These are phyloP conservation scores for Esteya vermicola DNA, from an alignment of 2,329 filamentous ascomycete genomes.

Conservation along the genomic window DNA sequence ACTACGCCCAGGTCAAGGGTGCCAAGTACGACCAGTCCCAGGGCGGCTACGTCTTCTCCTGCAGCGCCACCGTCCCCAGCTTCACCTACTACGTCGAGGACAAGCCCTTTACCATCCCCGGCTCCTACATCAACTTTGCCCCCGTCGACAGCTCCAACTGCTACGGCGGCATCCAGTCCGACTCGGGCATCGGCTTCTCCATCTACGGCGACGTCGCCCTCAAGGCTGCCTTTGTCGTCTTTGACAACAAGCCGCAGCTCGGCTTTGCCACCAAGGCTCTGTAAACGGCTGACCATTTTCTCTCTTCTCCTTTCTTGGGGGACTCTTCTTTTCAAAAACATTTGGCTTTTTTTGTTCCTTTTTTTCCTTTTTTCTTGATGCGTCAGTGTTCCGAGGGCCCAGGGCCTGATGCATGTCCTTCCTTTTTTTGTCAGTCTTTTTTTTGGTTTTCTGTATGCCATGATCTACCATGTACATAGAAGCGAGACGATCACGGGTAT, in stretches of 20 bases:
- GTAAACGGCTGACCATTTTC: not conserved
- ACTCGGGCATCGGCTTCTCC: slow-evolving; percentile 11
- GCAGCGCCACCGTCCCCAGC: slow-evolving; percentile 29
- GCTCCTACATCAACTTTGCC: slow-evolving; percentile 34
- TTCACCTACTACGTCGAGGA: slow-evolving; percentile 33
- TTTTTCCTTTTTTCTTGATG: not conserved
- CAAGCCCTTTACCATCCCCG: slow-evolving; percentile 32
- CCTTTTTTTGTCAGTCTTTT: too few relatives aligned
- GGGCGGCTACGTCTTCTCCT: slow-evolving; percentile 39
- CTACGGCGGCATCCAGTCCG: slow-evolving; percentile 50
- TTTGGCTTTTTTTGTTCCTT: not conserved
- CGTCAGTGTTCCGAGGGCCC: not conserved
- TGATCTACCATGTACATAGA: too few relatives aligned
- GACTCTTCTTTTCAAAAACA: not conserved
- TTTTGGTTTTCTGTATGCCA: too few relatives aligned
- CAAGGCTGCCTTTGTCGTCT: slow-evolving; percentile 15
- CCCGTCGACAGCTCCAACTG: slow-evolving; percentile 29
- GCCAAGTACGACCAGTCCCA: slow-evolving; percentile 21
- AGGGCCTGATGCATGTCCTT: too few relatives aligned
- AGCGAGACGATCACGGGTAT: too few relatives aligned
- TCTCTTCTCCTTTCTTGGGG: not conserved
- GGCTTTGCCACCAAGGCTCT: slow-evolving; percentile 13
- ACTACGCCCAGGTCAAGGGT: slow-evolving; percentile 33
- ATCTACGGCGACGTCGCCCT: slow-evolving; percentile 15
- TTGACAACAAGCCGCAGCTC: slow-evolving; percentile 11